These are phyloP conservation scores for Astrephomene gubernaculifera DNA, from an alignment of 139 green algal species.

Conservation along the genomic window DNA sequence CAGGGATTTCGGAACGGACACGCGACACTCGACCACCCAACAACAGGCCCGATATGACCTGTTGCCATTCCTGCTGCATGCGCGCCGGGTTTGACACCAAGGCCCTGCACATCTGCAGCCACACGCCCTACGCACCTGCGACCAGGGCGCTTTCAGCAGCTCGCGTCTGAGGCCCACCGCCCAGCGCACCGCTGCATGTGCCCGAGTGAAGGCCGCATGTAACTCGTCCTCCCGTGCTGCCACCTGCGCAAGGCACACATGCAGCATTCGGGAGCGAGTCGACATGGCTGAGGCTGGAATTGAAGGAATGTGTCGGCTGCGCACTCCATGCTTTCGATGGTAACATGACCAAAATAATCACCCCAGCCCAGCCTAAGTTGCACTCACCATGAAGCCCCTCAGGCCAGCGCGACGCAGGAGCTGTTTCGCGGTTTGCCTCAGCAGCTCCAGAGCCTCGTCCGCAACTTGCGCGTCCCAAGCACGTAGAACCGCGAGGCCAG, in stretches of 20 bases:
- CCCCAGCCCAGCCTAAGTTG: neutral
- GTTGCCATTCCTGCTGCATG: too few species aligned
- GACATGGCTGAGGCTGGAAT: neutral
- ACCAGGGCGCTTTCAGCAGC: constrained; percentile 14
- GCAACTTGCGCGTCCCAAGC: constrained; percentile 2
- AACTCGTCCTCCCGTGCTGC: neutral
- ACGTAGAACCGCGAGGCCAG: neutral
- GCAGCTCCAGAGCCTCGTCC: neutral
- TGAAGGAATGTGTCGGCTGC: neutral
- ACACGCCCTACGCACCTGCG: constrained; percentile 1
- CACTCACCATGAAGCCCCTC: neutral
- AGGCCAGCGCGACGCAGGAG: neutral
- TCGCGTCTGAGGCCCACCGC: neutral
- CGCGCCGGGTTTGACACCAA: too few species aligned
- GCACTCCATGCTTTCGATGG: neutral
- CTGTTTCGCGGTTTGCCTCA: neutral
- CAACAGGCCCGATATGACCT: too few species aligned
- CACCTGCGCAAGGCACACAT: neutral
- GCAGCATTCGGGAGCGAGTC: neutral
- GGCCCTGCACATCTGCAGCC: too few species aligned
- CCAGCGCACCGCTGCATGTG: neutral
- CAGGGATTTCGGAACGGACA: too few species aligned
- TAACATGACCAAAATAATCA: neutral
- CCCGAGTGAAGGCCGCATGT: neutral
- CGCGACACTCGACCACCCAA: too few species aligned